A percentile compares a stretch with the other conserved stretches of the same genome.
Conservation (phyloP, 495 filamentous ascomycete species). For the Achaetomiella virescens region DNA sequence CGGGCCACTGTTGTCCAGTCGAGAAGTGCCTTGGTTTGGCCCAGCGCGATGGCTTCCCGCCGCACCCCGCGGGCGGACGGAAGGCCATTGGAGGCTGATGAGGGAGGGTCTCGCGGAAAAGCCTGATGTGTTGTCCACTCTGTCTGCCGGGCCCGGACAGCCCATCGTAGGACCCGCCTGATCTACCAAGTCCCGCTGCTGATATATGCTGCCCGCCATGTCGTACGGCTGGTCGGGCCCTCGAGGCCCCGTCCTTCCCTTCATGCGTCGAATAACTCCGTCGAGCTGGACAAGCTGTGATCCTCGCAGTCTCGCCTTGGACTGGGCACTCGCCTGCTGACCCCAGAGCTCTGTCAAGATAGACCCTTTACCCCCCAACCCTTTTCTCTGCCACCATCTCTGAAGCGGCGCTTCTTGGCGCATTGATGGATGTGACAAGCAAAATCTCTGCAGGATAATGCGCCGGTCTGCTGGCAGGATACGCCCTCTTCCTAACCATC, state of each 20-base stretch:
- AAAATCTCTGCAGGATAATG: neutral
- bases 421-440: neutral
- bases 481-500: neutral
- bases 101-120: too few relatives aligned
- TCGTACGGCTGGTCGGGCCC: too few relatives aligned
- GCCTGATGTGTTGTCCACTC: too few relatives aligned
- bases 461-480: neutral
- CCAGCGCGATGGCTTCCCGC: neutral
- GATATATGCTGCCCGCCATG: too few relatives aligned
- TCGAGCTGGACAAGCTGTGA: too few relatives aligned
- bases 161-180: too few relatives aligned
- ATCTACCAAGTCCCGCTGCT: too few relatives aligned
- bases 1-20: neutral
- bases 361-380: too few relatives aligned
- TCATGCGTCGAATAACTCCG: too few relatives aligned
- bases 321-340: neutral
- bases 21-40: conserved; percentile 7
- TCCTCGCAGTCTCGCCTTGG: neutral
- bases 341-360: neutral
- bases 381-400: neutral
- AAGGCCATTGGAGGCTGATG: neutral
- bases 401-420: neutral
- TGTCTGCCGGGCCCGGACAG: too few relatives aligned
- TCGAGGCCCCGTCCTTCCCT: too few relatives aligned
- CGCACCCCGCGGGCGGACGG: neutral